Evolutionary conservation across 2,329 filamentous ascomycete species (phyloP).

Genomic region (Ophiostoma tasmaniense): DNA sequence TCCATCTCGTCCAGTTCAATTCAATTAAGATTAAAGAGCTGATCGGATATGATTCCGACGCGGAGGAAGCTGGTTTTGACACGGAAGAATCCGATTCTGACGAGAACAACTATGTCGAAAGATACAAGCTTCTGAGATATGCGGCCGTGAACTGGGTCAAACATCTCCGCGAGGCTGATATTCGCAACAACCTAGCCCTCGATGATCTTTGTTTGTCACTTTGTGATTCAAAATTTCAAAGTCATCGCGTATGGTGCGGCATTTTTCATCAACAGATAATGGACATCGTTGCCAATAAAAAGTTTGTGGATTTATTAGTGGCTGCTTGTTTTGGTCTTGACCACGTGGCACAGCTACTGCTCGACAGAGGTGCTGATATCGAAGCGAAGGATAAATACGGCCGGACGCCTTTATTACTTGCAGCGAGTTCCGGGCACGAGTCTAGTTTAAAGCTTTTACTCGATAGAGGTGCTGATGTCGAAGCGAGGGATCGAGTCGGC

Average conservation of each 20-base stretch:
- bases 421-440: not conserved
- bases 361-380: too few relatives aligned
- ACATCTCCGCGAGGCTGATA: not conserved
- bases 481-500: not conserved
- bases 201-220: not conserved
- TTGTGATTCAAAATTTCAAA: too few relatives aligned
- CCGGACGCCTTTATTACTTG: not conserved
- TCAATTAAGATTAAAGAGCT: not conserved
- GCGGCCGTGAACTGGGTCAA: not conserved
- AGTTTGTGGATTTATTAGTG: not conserved
- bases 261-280: too few relatives aligned
- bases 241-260: too few relatives aligned
- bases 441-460: not conserved
- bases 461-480: not conserved
- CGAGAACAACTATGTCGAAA: not conserved
- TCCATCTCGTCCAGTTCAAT: not conserved
- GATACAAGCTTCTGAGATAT: not conserved
- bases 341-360: not conserved
- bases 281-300: not conserved
- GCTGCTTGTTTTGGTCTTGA: not conserved
- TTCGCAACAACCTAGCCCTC: not conserved
- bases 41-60: too few relatives aligned
- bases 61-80: too few relatives aligned
- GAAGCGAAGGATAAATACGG: too few relatives aligned
- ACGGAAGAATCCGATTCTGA: too few relatives aligned